These are phyloP conservation scores for Leccinum arenicola DNA, from an alignment of 768 basidiomycete species.

Conservation along the genomic window DNA sequence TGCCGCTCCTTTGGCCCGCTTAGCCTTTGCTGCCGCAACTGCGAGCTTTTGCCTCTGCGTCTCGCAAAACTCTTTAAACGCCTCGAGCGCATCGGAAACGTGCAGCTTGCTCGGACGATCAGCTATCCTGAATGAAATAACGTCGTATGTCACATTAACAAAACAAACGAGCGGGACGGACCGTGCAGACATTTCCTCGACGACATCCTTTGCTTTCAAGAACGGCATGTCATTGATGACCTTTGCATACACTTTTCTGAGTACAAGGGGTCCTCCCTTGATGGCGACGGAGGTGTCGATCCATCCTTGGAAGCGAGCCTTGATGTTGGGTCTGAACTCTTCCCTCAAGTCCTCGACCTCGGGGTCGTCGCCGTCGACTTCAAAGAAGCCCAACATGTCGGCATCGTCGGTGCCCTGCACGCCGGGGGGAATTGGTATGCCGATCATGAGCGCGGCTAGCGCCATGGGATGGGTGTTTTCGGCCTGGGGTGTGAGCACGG, in stretches of 20 bases:
- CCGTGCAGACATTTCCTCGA: constrained; percentile 56
- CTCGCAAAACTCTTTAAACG: constrained; percentile 48
- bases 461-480: constrained; percentile 49
- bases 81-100: constrained; percentile 50
- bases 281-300: constrained; percentile 36
- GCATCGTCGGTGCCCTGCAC: constrained; percentile 38
- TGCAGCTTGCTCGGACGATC: constrained; percentile 55
- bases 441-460: constrained; percentile 66
- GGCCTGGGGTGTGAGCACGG: constrained; percentile 39
- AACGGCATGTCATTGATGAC: constrained; percentile 56
- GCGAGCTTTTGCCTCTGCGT: constrained; percentile 42
- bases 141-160: neutral
- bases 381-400: constrained; percentile 51
- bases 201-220: constrained; percentile 46
- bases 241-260: constrained; percentile 44
- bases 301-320: constrained; percentile 61
- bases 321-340: constrained; percentile 57
- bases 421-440: constrained; percentile 41
- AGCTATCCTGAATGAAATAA: constrained; percentile 40
- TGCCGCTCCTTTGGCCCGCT: neutral
- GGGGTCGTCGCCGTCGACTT: constrained; percentile 49
- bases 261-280: constrained; percentile 36
- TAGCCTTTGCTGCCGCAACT: constrained; percentile 15
- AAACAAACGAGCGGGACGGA: constrained; percentile 23
- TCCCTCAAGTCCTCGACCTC: constrained; percentile 60